Conservation (phyloP, 176 grass and related monocot genomes). For the Olyra latifolia region DNA sequence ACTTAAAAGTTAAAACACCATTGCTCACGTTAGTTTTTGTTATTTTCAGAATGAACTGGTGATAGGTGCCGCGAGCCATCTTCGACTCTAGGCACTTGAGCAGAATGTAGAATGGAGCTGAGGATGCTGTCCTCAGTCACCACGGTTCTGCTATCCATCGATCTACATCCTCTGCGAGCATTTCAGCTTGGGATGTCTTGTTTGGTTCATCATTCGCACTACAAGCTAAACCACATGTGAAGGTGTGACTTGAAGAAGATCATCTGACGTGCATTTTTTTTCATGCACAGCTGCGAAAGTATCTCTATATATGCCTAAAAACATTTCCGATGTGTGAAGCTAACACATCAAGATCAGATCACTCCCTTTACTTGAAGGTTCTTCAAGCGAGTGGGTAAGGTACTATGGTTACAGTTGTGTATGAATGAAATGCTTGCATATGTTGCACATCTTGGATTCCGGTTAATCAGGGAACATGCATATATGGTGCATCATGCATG, state of each 20-base stretch:
- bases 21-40: not conserved
- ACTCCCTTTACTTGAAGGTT: not conserved
- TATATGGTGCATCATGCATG: too few relatives aligned
- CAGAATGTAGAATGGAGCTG: not conserved
- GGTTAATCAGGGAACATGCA: not conserved
- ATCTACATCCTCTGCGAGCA: not conserved
- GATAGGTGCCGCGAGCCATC: not conserved
- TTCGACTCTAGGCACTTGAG: not conserved
- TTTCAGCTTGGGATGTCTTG: not conserved
- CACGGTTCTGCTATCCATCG: not conserved
- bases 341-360: not conserved
- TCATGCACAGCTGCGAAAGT: not conserved
- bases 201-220: not conserved
- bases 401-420: not conserved
- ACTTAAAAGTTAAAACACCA: not conserved
- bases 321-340: not conserved
- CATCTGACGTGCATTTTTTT: not conserved
- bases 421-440: not conserved
- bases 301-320: not conserved
- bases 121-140: not conserved
- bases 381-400: not conserved
- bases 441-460: not conserved
- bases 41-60: not conserved
- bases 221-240: not conserved
- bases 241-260: not conserved